Percentiles rank a stretch among this genome's conserved stretches.
Conservation (phyloP, 2,329 filamentous ascomycete species). For the Stachybotrys chartarum region DNA sequence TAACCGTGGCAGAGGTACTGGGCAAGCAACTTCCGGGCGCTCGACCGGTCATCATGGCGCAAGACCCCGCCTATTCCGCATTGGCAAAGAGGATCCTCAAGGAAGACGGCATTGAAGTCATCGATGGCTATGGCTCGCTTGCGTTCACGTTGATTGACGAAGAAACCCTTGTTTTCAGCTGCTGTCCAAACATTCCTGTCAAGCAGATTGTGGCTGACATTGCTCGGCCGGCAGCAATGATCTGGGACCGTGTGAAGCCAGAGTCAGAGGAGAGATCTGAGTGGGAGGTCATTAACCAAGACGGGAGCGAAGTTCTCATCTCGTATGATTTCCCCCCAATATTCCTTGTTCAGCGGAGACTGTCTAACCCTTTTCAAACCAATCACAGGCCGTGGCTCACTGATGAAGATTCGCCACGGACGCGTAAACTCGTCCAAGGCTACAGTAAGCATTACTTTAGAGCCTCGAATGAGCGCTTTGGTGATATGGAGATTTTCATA, state of each 20-base stretch:
- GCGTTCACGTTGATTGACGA: slow-evolving; percentile 11
- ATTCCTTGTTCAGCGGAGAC: too few species aligned
- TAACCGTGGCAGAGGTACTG: not conserved
- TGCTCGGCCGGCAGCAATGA: slow-evolving; percentile 8
- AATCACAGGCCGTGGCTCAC: slow-evolving; percentile 2
- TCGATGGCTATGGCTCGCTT: slow-evolving; percentile 4
- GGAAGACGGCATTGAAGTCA: slow-evolving; percentile 3
- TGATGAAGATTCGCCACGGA: slow-evolving; percentile 2
- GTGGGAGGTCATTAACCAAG: too few species aligned
- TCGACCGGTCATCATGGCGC: slow-evolving; percentile 1
- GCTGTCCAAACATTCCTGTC: slow-evolving; percentile 5
- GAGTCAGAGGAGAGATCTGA: not conserved
- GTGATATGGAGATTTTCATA: not conserved
- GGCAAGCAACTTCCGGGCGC: not conserved
- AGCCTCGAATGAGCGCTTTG: not conserved
- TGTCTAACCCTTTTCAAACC: too few species aligned
- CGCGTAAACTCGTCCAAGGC: not conserved
- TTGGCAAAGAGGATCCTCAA: not conserved
- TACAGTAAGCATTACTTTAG: not conserved
- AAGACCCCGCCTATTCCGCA: slow-evolving; percentile 6
- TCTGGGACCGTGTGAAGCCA: slow-evolving; percentile 4
- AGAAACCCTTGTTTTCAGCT: slow-evolving; percentile 6
- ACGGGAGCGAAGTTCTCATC: too few species aligned
- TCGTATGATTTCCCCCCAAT: too few species aligned
- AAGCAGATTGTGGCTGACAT: slow-evolving; percentile 13